Percentiles rank a stretch among this genome's conserved stretches.
phyloP scores from a whole-genome alignment of 2,329 filamentous ascomycete genomes.

The Cryphonectria nitschkei region DNA sequence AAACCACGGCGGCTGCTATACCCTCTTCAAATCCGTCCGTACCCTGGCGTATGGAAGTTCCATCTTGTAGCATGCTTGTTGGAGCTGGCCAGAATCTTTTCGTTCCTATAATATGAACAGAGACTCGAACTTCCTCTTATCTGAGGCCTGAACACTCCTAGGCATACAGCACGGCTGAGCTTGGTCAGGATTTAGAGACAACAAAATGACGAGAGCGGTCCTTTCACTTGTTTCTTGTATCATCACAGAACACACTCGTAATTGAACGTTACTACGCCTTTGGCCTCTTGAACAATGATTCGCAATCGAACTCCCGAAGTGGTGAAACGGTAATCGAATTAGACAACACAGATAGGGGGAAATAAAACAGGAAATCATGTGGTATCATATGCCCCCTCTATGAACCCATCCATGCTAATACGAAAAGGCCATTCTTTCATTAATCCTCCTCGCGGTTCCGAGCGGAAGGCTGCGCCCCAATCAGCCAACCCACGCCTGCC shows the following conservation, averaged over 20 bases:
- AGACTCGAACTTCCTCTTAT: no score
- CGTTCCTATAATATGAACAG: no score
- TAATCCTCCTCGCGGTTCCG: slow-evolving; percentile 35
- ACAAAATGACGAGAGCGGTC: background rate
- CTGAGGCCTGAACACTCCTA: no score
- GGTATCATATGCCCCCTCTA: background rate
- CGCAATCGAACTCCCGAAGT: background rate
- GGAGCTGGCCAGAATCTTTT: no score
- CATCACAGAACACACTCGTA: background rate
- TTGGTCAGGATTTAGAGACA: no score
- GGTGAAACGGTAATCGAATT: background rate
- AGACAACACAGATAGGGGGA: background rate
- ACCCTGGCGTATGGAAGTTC: no score
- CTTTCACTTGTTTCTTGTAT: background rate
- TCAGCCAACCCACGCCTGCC: slow-evolving; percentile 69
- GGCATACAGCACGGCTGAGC: no score
- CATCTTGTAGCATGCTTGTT: no score
- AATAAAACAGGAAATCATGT: background rate
- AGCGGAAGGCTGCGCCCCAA: slow-evolving; percentile 56
- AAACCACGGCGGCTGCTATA: no score
- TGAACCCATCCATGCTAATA: background rate
- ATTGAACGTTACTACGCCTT: background rate
- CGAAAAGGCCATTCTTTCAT: background rate
- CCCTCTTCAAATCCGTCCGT: no score
- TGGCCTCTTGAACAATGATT: no score